Evolutionary conservation across 495 filamentous ascomycete genomes (phyloP), one percentile per base, ranked within the genome.

Genomic region (Pyronema omphalodes): DNA sequence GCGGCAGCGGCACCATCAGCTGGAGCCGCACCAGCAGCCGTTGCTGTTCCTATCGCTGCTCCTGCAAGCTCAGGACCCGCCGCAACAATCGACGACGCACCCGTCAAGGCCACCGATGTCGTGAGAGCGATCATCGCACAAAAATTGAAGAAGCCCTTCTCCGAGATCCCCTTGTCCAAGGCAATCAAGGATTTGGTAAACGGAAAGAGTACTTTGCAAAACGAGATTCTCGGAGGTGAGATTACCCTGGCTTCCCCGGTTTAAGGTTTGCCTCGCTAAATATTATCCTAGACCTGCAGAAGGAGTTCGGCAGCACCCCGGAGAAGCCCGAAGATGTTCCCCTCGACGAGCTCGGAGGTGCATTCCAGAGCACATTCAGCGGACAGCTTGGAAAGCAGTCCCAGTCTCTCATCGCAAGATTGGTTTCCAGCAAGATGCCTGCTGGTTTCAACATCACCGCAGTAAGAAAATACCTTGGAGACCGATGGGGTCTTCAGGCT

Each of bases 391-490:
- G 91, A 59, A 96, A 99, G 71, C 91, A 96, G 53, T 89, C 91
- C 0, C 86, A 86, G 33, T 93, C 91, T 3, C 78, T 96, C 51
- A 81, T 96, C 63, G 89, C 93, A 34, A 80, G 89, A 56, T 73
- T 95, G 65, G 88, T 99, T 29, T 95, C 93, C 3, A 94, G 91
- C 5, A 99, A 99, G 69, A 96, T 99, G 91, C 93, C 91, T 35
- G 93, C 88, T 64, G 91, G 91, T 47, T 99, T 96, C 75, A 99
- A 96, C 66, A 96, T 96, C 65, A 94, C 89, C 60, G 74, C 82
- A 1, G 86, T 91, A 9, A 76, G 89, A 47, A 96, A 99, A 71
- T 91, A 96, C 61, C 68, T 99, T 18, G 87, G 93, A 70, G 89
- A 88, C 6, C 74, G 86, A 66, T 99, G 88, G 87, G 93, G 91